Percentiles rank a stretch among this genome's conserved stretches.
Evolutionary conservation across 2,329 filamentous ascomycete genomes (phyloP).

Genomic region (Aspergillus uvarum): DNA sequence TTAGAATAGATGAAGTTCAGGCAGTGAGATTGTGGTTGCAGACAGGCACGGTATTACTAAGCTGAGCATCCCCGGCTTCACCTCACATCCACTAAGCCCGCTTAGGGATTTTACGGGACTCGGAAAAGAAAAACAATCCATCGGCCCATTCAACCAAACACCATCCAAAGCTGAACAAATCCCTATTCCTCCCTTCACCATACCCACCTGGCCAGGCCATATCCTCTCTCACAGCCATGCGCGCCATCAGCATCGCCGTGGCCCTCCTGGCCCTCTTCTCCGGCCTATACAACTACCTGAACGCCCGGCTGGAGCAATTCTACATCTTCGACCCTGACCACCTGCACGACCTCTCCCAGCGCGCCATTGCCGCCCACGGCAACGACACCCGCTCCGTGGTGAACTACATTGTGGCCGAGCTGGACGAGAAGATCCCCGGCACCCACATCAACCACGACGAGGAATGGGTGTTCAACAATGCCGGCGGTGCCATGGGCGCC

Average conservation of each 20-base stretch:
- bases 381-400: constrained; percentile 73
- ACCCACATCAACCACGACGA: constrained; percentile 66
- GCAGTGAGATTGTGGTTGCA: not conserved
- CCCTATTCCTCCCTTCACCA: not conserved
- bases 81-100: not conserved
- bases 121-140: not conserved
- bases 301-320: constrained; percentile 50
- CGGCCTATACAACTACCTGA: constrained; percentile 38
- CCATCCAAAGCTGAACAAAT: not conserved
- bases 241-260: constrained; percentile 33
- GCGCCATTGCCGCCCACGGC: constrained; percentile 66
- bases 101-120: not conserved
- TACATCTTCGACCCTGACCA: constrained; percentile 73
- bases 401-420: constrained; percentile 66
- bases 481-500: constrained; percentile 84
- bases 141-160: not conserved
- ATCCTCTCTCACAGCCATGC: constrained; percentile 18
- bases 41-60: not conserved
- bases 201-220: constrained; percentile 1
- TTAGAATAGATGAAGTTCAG: not conserved
- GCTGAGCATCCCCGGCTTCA: not conserved
- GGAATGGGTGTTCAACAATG: constrained; percentile 92
- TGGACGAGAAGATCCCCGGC: constrained; percentile 52
- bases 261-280: constrained; percentile 37
- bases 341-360: constrained; percentile 66